These are phyloP conservation scores for Calonectria hawksworthii DNA, from an alignment of 2,329 filamentous ascomycete species.

Conservation along the genomic window DNA sequence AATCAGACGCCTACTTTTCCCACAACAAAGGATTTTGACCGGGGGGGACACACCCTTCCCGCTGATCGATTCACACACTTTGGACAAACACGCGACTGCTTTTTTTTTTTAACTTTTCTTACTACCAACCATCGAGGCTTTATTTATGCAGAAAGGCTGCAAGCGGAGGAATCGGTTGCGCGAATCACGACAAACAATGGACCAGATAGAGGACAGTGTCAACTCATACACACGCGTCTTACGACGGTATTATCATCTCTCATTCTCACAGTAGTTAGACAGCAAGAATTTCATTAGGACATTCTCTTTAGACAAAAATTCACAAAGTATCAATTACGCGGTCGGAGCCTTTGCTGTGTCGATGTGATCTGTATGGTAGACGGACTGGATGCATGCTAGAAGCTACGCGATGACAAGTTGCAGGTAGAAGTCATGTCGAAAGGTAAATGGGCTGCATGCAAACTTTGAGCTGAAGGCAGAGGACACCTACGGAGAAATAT, in stretches of 20 bases:
- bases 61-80: neutral
- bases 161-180: neutral
- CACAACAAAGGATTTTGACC: neutral
- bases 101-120: neutral
- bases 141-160: neutral
- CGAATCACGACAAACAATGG: neutral
- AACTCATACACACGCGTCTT: neutral
- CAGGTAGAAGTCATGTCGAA: neutral
- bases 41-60: neutral
- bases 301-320: slow-evolving; percentile 12
- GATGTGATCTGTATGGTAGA: neutral
- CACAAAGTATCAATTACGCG: neutral
- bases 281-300: slow-evolving; percentile 10
- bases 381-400: neutral
- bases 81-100: neutral
- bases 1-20: neutral
- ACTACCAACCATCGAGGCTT: neutral
- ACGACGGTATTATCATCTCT: neutral
- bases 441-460: neutral
- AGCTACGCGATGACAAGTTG: too few species aligned
- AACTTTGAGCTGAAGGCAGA: neutral
- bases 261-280: neutral
- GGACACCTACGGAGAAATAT: neutral
- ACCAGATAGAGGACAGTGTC: neutral
- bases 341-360: neutral